These are phyloP conservation scores for Penicillium aurantiogriseum DNA, from an alignment of 2,329 filamentous ascomycete species.

Conservation along the genomic window DNA sequence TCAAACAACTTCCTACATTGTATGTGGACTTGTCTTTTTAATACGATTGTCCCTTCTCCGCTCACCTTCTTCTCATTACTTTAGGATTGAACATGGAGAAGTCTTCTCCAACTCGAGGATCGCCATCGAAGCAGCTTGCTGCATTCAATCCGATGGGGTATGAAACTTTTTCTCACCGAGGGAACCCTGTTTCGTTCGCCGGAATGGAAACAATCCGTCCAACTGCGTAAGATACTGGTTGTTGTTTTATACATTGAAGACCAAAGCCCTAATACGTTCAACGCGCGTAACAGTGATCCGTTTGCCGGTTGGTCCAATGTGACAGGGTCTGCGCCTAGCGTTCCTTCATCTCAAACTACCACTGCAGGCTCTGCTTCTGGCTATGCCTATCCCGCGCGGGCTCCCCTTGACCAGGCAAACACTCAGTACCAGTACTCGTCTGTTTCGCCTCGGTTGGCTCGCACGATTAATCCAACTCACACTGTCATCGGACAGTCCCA, in stretches of 20 bases:
- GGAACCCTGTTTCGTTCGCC: background rate
- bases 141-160: background rate
- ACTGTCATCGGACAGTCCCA: background rate
- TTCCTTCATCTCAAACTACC: background rate
- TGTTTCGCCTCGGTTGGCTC: background rate
- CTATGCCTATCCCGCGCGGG: background rate
- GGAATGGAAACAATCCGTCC: background rate
- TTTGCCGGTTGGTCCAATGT: background rate
- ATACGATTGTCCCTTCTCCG: no score
- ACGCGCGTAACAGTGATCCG: background rate
- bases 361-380: background rate
- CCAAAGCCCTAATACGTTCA: background rate
- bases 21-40: background rate
- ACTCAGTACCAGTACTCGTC: background rate
- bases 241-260: background rate
- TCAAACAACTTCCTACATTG: background rate
- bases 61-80: background rate
- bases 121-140: background rate
- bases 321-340: background rate
- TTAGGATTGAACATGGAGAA: background rate
- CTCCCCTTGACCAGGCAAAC: background rate
- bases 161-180: background rate
- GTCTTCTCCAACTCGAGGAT: background rate
- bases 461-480: background rate
- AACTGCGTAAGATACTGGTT: background rate